Percentiles rank a stretch among this genome's conserved stretches.
phyloP scores from a whole-genome alignment of 306 rosid species.

The Citrullus colocynthis region DNA sequence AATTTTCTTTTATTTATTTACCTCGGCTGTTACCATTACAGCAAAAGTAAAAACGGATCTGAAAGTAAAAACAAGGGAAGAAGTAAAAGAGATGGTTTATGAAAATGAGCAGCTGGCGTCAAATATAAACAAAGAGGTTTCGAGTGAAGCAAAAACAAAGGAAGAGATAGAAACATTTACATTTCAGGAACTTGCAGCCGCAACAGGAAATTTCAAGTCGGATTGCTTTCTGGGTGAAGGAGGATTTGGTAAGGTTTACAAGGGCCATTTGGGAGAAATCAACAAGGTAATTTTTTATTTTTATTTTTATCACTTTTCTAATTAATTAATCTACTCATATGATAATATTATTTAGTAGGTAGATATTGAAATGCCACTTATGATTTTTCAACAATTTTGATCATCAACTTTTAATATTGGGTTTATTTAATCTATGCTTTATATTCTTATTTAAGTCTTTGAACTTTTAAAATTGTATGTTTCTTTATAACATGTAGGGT shows the following conservation, averaged over 20 bases:
- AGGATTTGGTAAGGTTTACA: constrained; percentile 71
- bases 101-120: background rate
- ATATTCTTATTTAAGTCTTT: too few species aligned
- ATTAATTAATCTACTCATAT: too few species aligned
- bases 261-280: constrained; percentile 22
- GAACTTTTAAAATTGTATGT: too few species aligned
- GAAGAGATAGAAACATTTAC: constrained; percentile 20
- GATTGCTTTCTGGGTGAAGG: constrained; percentile 51
- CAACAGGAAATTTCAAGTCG: constrained; percentile 46
- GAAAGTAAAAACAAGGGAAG: background rate
- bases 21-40: background rate
- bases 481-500: too few species aligned
- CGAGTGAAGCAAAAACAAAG: background rate
- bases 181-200: constrained; percentile 47
- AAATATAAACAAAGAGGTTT: background rate
- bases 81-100: background rate
- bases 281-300: constrained; percentile 21
- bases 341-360: too few species aligned
- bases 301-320: too few species aligned
- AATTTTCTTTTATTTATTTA: background rate
- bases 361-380: too few species aligned
- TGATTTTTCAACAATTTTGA: too few species aligned
- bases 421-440: too few species aligned
- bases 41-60: background rate
- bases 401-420: too few species aligned